A percentile compares a stretch with the other conserved stretches of the same genome.
phyloP scores from a whole-genome alignment of 495 filamentous ascomycete genomes.

The Aspergillus hancockii region DNA sequence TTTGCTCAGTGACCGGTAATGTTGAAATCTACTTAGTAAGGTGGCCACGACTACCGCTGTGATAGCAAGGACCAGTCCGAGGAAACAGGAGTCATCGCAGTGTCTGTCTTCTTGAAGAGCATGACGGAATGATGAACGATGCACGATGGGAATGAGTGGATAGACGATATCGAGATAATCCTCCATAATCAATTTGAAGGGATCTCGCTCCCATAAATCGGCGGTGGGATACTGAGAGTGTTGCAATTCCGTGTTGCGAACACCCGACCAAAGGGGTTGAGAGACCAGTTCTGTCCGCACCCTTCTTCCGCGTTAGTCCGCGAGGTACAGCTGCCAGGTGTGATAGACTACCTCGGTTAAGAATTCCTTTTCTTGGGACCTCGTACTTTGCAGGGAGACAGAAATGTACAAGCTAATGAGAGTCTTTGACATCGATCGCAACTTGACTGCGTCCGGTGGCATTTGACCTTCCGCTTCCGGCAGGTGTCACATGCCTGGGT shows the following conservation, averaged over 20 bases:
- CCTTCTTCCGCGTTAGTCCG: not conserved
- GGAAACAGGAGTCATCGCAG: slow-evolving; percentile 19
- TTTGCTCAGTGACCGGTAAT: slow-evolving; percentile 12
- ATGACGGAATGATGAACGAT: slow-evolving; percentile 24
- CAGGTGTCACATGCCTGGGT: slow-evolving; percentile 21
- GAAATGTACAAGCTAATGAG: slow-evolving; percentile 24
- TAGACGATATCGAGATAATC: slow-evolving; percentile 27
- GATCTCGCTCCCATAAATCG: slow-evolving; percentile 21
- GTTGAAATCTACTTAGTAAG: slow-evolving; percentile 19
- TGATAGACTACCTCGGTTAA: not conserved
- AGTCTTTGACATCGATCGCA: slow-evolving; percentile 22
- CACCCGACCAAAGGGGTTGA: not conserved
- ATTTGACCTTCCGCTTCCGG: slow-evolving; percentile 25
- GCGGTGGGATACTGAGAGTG: slow-evolving; percentile 12
- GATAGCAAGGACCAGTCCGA: slow-evolving; percentile 18
- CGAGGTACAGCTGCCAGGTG: not conserved
- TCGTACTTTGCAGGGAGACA: slow-evolving; percentile 18
- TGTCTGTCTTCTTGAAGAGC: slow-evolving; percentile 16
- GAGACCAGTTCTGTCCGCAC: not conserved
- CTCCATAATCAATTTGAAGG: slow-evolving; percentile 22
- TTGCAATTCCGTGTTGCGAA: not conserved
- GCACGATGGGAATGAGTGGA: slow-evolving; percentile 25
- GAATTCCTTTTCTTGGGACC: slow-evolving; percentile 25
- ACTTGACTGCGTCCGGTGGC: slow-evolving; percentile 9
- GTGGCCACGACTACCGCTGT: slow-evolving; percentile 27